Conservation (phyloP, 2,329 filamentous ascomycete species). For the Ilyonectria robusta region DNA sequence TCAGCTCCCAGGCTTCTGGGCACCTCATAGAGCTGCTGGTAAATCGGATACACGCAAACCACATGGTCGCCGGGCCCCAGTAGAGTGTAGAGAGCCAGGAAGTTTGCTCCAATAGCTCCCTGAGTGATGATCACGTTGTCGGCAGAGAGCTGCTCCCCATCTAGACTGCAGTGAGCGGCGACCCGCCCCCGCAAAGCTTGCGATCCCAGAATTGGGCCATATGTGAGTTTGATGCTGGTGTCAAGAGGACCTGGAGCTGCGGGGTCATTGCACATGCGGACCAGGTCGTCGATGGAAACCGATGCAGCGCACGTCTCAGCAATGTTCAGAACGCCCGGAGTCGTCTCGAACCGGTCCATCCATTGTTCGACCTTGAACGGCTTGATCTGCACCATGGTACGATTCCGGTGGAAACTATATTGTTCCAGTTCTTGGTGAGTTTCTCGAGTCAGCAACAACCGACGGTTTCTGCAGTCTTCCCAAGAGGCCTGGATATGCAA, state of each 20-base stretch:
- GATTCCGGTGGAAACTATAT: not conserved
- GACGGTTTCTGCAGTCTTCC: not conserved
- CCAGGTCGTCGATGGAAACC: slow-evolving; percentile 78
- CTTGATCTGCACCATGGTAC: slow-evolving; percentile 68
- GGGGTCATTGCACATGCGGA: slow-evolving; percentile 70
- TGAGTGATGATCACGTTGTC: slow-evolving; percentile 83
- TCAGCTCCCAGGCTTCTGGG: slow-evolving; percentile 82
- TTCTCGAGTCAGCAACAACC: not conserved
- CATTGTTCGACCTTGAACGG: slow-evolving; percentile 80
- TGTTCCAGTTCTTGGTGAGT: not conserved
- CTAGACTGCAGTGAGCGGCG: slow-evolving; percentile 74
- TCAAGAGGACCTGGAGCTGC: slow-evolving; percentile 57
- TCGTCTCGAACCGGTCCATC: slow-evolving; percentile 74
- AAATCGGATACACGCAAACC: slow-evolving; percentile 88
- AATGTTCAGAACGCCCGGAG: slow-evolving; percentile 75
- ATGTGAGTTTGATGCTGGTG: slow-evolving; percentile 73
- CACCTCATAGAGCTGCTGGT: slow-evolving; percentile 86
- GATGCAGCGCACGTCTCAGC: slow-evolving; percentile 86
- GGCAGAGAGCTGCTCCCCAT: slow-evolving; percentile 59
- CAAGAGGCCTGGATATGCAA: not conserved
- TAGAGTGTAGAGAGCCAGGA: slow-evolving; percentile 81
- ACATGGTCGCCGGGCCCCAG: slow-evolving; percentile 84
- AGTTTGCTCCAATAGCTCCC: slow-evolving; percentile 89
- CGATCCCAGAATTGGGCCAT: slow-evolving; percentile 81
- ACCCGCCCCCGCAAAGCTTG: slow-evolving; percentile 74